Evolutionary conservation across 306 rosid genomes (phyloP).

Genomic region (Fragaria iinumae): DNA sequence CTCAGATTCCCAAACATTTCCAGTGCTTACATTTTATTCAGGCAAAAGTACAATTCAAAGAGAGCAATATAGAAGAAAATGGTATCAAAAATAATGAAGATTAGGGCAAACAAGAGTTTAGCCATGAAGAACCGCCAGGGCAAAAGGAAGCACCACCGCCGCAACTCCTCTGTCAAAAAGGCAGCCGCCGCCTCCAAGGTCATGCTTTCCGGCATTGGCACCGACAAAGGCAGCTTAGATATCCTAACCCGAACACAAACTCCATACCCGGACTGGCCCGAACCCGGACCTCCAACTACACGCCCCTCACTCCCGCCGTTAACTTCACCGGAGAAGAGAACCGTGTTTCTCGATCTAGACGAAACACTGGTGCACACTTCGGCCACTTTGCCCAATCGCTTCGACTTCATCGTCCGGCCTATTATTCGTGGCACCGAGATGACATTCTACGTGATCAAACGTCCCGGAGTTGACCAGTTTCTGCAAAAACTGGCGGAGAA

Average conservation of each 20-base stretch:
- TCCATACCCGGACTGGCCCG: no score
- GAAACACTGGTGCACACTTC: constrained; percentile 75
- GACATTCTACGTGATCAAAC: constrained; percentile 75
- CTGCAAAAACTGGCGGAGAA: constrained; percentile 45
- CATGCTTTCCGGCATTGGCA: constrained; percentile 43
- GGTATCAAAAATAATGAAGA: constrained; percentile 66
- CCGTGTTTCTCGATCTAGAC: constrained; percentile 77
- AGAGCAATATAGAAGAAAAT: constrained; percentile 20
- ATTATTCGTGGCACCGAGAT: constrained; percentile 52
- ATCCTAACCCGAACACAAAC: neutral
- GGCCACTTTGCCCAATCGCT: constrained; percentile 43
- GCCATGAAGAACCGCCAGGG: neutral
- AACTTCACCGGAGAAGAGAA: constrained; percentile 35
- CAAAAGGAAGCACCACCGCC: constrained; percentile 6
- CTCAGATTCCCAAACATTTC: neutral
- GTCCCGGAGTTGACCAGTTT: constrained; percentile 71
- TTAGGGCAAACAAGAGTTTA: constrained; percentile 8
- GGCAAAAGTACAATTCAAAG: neutral
- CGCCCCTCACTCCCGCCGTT: constrained; percentile 31
- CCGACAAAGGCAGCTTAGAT: constrained; percentile 38
- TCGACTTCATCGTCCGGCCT: constrained; percentile 73
- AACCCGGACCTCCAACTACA: neutral
- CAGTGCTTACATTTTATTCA: neutral
- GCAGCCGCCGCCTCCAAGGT: constrained; percentile 35
- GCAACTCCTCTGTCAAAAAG: neutral